Evolutionary conservation across 106 monocot genomes (phyloP).

Genomic region (Ottelia alismoides): DNA sequence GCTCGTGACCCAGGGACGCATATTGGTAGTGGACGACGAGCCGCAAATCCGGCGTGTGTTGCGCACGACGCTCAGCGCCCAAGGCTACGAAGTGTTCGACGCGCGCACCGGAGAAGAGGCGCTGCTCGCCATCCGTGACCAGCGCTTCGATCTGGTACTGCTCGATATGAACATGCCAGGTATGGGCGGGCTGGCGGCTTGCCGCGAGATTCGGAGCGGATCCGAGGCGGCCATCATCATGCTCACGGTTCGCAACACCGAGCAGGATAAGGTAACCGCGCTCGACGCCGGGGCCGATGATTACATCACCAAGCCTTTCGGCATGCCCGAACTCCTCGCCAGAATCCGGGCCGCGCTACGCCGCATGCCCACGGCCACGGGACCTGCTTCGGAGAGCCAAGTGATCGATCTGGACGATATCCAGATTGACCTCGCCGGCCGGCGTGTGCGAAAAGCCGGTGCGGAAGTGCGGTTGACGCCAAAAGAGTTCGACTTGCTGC

Average conservation of each 20-base stretch:
- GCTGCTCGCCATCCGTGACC: background rate
- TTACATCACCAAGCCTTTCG: background rate
- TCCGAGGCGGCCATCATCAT: background rate
- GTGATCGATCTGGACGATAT: background rate
- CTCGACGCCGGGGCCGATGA: background rate
- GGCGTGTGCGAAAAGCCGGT: background rate
- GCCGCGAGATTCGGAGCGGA: background rate
- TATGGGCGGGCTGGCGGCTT: background rate
- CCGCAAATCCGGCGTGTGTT: background rate
- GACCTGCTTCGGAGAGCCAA: too few species aligned
- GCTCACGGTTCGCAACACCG: background rate
- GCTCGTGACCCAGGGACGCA: background rate
- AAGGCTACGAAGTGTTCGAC: background rate
- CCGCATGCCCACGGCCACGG: background rate
- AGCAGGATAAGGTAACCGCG: background rate
- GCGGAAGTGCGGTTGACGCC: background rate
- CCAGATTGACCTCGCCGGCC: background rate
- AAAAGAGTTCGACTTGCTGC: background rate
- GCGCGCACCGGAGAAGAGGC: background rate
- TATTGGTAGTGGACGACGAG: background rate
- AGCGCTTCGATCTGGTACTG: background rate
- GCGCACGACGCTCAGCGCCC: background rate
- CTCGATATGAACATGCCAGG: background rate
- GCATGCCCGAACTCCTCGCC: background rate
- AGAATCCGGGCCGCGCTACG: background rate